These are phyloP conservation scores for Porcisia deanei DNA, from an alignment of 208 protist genomes.

Conservation along the genomic window DNA sequence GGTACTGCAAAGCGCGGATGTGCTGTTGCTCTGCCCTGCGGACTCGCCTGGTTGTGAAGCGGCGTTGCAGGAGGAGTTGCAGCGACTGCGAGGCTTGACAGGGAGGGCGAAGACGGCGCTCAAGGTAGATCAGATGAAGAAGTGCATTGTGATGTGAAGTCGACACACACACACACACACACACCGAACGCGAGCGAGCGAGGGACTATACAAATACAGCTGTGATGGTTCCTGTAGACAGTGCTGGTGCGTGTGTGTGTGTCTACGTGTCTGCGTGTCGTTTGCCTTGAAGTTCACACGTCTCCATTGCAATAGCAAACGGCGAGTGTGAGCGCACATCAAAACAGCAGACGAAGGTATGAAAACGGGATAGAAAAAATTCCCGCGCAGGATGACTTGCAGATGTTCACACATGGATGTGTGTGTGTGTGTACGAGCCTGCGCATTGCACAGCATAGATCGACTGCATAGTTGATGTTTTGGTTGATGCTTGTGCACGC, in stretches of 20 bases:
- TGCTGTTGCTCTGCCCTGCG: constrained; percentile 44
- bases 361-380: not conserved
- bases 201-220: not conserved
- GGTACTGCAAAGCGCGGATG: constrained; percentile 48
- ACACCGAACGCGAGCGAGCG: not conserved
- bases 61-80: constrained; percentile 45
- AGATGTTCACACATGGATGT: too few species aligned
- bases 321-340: not conserved
- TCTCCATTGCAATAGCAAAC: too few species aligned
- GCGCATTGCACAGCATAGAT: too few species aligned
- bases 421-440: too few species aligned
- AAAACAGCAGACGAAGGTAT: not conserved
- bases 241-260: not conserved
- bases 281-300: too few species aligned
- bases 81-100: constrained; percentile 35
- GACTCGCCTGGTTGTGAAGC: constrained; percentile 13
- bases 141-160: constrained; percentile 60
- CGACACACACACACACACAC: not conserved
- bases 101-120: constrained; percentile 58
- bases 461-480: too few species aligned
- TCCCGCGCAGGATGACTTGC: too few species aligned
- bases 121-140: constrained; percentile 54
- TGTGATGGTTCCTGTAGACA: not conserved
- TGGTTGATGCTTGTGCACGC: too few species aligned
- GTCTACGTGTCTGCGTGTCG: too few species aligned